Evolutionary conservation across 1,139 yeast genomes (phyloP).

Genomic region (Saccharomyces hybrid): DNA sequence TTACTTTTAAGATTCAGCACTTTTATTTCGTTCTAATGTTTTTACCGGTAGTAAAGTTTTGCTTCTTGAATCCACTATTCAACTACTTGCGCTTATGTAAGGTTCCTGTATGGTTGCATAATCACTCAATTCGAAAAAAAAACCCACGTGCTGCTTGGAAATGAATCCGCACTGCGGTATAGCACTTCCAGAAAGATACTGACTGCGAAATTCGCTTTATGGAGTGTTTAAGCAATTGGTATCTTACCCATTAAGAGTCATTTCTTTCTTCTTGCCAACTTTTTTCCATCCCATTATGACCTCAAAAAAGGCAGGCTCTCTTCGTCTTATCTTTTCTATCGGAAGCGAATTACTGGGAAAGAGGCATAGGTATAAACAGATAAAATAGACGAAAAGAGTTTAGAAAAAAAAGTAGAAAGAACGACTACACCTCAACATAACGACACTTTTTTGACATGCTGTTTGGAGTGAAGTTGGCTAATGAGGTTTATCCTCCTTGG

Average conservation of each 20-base stretch:
- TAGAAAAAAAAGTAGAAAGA: neutral
- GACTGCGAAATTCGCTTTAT: neutral
- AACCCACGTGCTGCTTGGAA: neutral
- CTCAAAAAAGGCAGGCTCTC: neutral
- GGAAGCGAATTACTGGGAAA: neutral
- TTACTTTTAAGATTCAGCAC: neutral
- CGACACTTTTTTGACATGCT: conserved; percentile 42
- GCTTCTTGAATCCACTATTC: neutral
- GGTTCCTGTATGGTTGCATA: neutral
- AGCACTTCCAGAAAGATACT: neutral
- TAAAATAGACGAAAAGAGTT: neutral
- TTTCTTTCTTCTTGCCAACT: neutral
- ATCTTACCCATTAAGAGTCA: neutral
- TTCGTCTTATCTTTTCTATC: neutral
- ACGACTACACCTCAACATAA: neutral
- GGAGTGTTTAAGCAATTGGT: neutral
- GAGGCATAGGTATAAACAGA: neutral
- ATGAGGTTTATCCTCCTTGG: conserved; percentile 87
- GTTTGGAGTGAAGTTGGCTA: conserved; percentile 75
- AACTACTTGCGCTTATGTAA: neutral
- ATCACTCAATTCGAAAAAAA: neutral
- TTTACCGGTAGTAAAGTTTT: neutral
- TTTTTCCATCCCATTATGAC: neutral
- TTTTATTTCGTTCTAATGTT: neutral
- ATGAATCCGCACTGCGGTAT: neutral